Evolutionary conservation across 1,284 basidiomycete species (phyloP).

Genomic region (Boletus semigastroideus): DNA sequence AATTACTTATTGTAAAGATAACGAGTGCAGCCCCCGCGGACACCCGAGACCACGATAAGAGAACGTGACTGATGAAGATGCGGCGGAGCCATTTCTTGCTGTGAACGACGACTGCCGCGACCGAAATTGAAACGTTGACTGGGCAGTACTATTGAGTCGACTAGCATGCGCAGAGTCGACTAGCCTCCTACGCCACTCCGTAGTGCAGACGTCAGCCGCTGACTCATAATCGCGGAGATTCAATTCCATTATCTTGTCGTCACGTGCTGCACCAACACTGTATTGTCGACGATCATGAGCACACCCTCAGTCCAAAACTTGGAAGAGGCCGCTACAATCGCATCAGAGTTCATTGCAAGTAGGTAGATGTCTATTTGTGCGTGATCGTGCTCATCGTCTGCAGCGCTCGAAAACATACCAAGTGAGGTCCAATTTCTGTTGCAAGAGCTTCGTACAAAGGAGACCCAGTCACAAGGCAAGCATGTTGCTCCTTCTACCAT

Average conservation of each 20-base stretch:
- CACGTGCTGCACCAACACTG: conserved; percentile 5
- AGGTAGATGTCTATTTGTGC: conserved; percentile 28
- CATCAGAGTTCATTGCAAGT: conserved; percentile 72
- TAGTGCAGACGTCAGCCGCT: too few relatives aligned
- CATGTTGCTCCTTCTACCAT: not conserved
- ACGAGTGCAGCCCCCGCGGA: conserved; percentile 7
- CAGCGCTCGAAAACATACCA: conserved; percentile 73
- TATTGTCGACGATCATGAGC: conserved; percentile 23
- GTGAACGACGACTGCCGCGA: too few relatives aligned
- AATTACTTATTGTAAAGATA: conserved; percentile 13
- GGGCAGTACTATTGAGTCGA: too few relatives aligned
- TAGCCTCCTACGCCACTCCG: too few relatives aligned
- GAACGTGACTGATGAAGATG: not conserved
- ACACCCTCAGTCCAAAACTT: conserved; percentile 40
- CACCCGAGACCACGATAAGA: not conserved
- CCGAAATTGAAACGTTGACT: too few relatives aligned
- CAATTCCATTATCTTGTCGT: conserved; percentile 17
- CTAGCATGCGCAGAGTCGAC: too few relatives aligned
- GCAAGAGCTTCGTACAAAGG: conserved; percentile 68
- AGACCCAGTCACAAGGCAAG: conserved; percentile 51
- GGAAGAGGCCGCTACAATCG: conserved; percentile 66
- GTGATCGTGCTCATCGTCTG: not conserved
- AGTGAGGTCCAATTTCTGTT: conserved; percentile 71
- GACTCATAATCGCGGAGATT: conserved; percentile 28
- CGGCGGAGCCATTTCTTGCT: too few relatives aligned